phyloP scores from a whole-genome alignment of 768 basidiomycete species.

The Crassisporium funariophilum region DNA sequence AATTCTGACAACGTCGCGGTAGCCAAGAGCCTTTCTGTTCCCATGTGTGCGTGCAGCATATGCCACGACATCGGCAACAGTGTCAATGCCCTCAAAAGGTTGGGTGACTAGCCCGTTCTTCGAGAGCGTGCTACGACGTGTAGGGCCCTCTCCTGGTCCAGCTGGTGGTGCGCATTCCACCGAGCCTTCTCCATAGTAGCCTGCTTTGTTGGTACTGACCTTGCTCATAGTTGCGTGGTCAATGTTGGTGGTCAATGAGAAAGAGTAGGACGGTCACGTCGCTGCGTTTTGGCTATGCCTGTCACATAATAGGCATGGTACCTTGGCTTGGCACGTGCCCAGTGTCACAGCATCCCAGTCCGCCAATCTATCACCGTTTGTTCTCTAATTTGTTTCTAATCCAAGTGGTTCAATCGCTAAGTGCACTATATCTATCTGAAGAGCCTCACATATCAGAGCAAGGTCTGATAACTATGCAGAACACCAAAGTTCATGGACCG shows the following conservation, averaged over 20 bases:
- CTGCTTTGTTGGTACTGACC: slow-evolving; percentile 40
- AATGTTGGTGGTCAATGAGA: neutral
- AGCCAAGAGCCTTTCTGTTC: slow-evolving; percentile 74
- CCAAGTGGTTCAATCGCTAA: too few species aligned
- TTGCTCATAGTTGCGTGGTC: slow-evolving; percentile 30
- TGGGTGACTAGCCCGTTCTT: slow-evolving; percentile 60
- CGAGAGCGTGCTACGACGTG: slow-evolving; percentile 58
- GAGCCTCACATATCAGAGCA: too few species aligned
- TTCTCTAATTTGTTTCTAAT: too few species aligned
- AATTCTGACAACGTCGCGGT: slow-evolving; percentile 68
- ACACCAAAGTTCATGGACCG: too few species aligned
- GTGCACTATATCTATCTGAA: too few species aligned
- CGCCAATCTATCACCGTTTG: too few species aligned
- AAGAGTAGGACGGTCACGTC: neutral
- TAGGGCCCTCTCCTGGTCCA: slow-evolving; percentile 50
- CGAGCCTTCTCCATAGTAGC: slow-evolving; percentile 63
- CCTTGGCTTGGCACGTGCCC: neutral
- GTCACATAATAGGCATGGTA: neutral
- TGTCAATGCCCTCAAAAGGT: slow-evolving; percentile 77
- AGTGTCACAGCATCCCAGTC: neutral
- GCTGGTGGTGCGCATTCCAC: slow-evolving; percentile 52
- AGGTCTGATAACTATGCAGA: too few species aligned
- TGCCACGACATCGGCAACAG: slow-evolving; percentile 75
- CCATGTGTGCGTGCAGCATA: slow-evolving; percentile 79
- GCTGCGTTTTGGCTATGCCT: too few species aligned